Conservation (phyloP, 768 basidiomycete genomes). For the Melanogaster broomeanus region DNA sequence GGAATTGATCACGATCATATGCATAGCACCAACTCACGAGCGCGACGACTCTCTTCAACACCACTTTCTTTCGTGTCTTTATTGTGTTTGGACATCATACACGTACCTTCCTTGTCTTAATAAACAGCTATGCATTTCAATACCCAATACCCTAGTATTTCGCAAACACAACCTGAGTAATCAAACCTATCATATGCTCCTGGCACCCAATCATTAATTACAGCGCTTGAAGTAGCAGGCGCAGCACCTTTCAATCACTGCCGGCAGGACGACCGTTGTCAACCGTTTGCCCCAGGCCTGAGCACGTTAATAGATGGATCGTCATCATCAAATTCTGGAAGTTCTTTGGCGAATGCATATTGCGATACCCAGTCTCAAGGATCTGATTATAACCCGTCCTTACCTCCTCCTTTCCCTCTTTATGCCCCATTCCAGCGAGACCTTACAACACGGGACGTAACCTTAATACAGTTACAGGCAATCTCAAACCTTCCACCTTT, state of each 20-base stretch:
- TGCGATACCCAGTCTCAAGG: background rate
- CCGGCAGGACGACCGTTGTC: background rate
- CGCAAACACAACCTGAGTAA: no score
- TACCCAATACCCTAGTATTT: background rate
- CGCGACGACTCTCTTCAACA: no score
- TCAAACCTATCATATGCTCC: background rate
- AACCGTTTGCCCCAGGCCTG: background rate
- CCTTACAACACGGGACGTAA: background rate
- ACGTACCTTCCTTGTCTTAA: background rate
- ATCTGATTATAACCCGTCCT: background rate
- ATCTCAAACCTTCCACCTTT: background rate
- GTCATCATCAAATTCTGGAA: no score
- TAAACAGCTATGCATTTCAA: background rate
- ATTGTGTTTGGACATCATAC: no score
- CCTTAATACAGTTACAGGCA: no score
- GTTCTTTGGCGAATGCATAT: background rate
- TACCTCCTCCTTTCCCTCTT: background rate
- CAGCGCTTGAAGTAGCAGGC: background rate
- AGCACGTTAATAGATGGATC: no score
- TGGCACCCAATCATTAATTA: background rate
- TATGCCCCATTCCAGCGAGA: background rate
- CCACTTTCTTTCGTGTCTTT: no score
- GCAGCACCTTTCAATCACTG: background rate
- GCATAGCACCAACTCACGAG: no score
- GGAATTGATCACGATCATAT: no score